Base-by-base conservation (phyloP, 1,284 basidiomycete species). In the Papiliotrema flavescens region DNA sequence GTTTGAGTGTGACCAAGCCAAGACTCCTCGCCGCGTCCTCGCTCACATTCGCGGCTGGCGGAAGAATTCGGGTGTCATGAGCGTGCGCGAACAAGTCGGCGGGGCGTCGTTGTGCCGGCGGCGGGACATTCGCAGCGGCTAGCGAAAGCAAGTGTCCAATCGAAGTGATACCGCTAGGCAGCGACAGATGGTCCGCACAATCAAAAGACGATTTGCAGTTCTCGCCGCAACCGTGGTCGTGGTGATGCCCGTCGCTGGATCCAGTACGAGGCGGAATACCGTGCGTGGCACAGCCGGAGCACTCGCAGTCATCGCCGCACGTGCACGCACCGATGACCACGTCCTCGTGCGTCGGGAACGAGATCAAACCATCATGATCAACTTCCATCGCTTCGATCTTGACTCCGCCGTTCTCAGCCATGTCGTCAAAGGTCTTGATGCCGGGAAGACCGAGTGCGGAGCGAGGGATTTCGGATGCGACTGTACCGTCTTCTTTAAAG, bases 301-400 rank as follows among this genome's bases (percentile, higher is more conserved):
- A 78, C 11, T 69, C 62, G 53, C 76, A 78, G 8, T 70, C 69
- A 9, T 74, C 70, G 1, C 75, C 76, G 55, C 76, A 78, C 5
- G 72, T 73, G 51, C 76, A 78, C 0, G 69, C 70, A 9, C 69
- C 71, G 35, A 77, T 68, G 26, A 69, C 63, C 19, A 72, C 66
- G n/a, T 70, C 65, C 48, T 74, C 71, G 1, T 56, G 48, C 0
- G 71, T 75, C 1, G 73, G 72, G 61, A 76, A 75, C 0, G 67
- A 53, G 7, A 74, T 42, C 0, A 68, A 64, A 45, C 49, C 56
- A 41, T 72, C 70, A 14, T 61, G 49, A 20, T 72, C 62, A 37
- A 64, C 60, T 22, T 68, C 63, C 62, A 69, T 67, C 0, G 65
- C 47, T 47, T 72, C 67, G 7, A 64, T 55, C 45, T 70, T 70